A percentile compares a stretch with the other conserved stretches of the same genome.
These are phyloP conservation scores for Coemansia sp. DNA, from an alignment of 192 early-diverging fungal species.

Conservation along the genomic window DNA sequence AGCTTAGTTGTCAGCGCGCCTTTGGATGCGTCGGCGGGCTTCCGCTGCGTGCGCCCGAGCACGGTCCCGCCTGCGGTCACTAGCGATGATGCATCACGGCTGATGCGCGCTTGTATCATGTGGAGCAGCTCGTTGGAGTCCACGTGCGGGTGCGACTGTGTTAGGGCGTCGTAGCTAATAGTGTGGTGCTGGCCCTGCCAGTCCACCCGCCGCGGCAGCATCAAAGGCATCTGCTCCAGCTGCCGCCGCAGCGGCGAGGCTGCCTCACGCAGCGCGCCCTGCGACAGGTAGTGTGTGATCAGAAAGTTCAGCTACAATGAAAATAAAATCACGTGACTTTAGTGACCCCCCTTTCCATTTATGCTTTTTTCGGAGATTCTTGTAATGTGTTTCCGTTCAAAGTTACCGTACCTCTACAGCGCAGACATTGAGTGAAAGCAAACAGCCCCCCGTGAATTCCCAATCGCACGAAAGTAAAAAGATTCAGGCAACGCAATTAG, in stretches of 20 bases:
- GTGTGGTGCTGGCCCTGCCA: slow-evolving; percentile 64
- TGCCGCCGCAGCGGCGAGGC: slow-evolving; percentile 47
- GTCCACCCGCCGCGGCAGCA: slow-evolving; percentile 67
- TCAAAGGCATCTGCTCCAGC: slow-evolving; percentile 33
- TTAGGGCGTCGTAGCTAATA: slow-evolving; percentile 59
- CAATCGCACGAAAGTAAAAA: no score
- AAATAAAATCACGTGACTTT: not conserved
- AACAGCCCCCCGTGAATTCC: no score
- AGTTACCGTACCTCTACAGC: slow-evolving; percentile 4
- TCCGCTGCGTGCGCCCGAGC: slow-evolving; percentile 28
- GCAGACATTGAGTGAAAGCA: no score
- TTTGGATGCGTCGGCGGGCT: slow-evolving; percentile 11
- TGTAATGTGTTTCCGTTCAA: not conserved
- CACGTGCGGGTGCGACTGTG: slow-evolving; percentile 36
- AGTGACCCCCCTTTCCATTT: not conserved
- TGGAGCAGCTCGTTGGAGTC: slow-evolving; percentile 21
- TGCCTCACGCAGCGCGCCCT: slow-evolving; percentile 52
- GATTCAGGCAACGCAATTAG: no score
- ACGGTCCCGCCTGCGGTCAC: slow-evolving; percentile 36
- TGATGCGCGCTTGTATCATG: slow-evolving; percentile 25
- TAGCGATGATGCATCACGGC: slow-evolving; percentile 21
- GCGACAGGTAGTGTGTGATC: slow-evolving; percentile 66
- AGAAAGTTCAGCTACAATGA: slow-evolving; percentile 66
- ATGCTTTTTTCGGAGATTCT: no score
- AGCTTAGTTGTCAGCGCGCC: slow-evolving; percentile 1